phyloP scores from a whole-genome alignment of 306 rosid species.

The Glycine latifolia region DNA sequence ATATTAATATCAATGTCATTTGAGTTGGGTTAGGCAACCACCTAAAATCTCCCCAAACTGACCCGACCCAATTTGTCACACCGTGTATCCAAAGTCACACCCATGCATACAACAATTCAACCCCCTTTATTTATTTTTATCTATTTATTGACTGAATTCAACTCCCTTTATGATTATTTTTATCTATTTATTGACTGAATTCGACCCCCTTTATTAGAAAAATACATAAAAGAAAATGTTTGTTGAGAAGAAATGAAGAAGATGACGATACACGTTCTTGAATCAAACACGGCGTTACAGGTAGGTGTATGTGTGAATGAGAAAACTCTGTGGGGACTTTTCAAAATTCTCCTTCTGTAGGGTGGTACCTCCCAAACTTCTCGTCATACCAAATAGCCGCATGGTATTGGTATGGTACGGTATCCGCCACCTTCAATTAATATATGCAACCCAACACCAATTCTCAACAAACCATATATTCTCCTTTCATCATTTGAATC shows the following conservation, averaged over 20 bases:
- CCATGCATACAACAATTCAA: neutral
- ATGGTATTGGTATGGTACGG: no score
- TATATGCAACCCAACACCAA: neutral
- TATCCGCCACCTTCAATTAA: constrained; percentile 27
- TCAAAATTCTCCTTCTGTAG: neutral
- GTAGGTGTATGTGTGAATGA: no score
- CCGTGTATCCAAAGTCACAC: no score
- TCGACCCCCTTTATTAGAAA: no score
- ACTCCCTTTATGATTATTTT: neutral
- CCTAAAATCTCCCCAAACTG: no score
- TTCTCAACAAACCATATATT: constrained; percentile 7
- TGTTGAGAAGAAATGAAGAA: neutral
- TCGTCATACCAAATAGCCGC: neutral
- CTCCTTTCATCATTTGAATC: neutral
- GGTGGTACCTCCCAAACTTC: neutral
- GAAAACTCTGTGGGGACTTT: neutral
- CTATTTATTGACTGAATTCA: no score
- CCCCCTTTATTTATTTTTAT: neutral
- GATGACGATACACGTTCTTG: neutral
- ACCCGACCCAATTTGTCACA: no score
- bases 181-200: no score
- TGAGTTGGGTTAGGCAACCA: no score
- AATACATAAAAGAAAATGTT: neutral
- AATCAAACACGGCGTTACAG: no score
- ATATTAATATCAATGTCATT: no score